Evolutionary conservation across 441 rosid genomes (phyloP), one percentile per base, ranked within the genome.

Genomic region (Iberis amara): DNA sequence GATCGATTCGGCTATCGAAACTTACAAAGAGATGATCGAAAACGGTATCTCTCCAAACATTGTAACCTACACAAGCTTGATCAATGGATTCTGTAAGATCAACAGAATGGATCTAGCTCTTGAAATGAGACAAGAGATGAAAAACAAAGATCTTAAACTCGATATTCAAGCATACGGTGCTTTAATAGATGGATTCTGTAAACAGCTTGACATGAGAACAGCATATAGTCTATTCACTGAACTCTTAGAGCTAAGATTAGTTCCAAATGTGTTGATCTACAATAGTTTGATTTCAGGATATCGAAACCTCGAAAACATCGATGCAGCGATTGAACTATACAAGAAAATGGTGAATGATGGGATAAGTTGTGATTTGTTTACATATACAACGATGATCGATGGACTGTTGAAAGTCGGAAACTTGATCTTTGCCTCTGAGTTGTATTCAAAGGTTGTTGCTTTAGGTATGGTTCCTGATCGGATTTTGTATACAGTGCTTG

Each of bases 381-480:
- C 87, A 21, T 89, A 81, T 50, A 88, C 73, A 31, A 46, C 72
- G 3, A 55, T 88, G 61, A 83, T 85, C 13, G 87, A 79, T 18
- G 86, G 92, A 37, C 43, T 72, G 55, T 79, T 89, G 42, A 81
- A 61, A 79, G 83, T 72, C 3, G 88, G 87, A 4, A 73, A 79
- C 55, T 47, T 80, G 55, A 61, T 62, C n/a, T 72, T 73, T 59
- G 86, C 95, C 14, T 78, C 76, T 65, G 75, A 81, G 61, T 66
- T 81, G 71, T 94, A 83, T 57, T 62, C 70, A 12, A 83, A 81
- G 75, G 72, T 82, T 77, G 73, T 83, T 53, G 85, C 73, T 33
- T 73, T 50, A 60, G 90, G 90, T 33, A 76, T 83, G 52, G 76
- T 50, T 59, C 90, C 86, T 13, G 82, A 86, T 61, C 75, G 74